phyloP scores from a whole-genome alignment of 331 rosid species.

The Erythrophleum ivorense region DNA sequence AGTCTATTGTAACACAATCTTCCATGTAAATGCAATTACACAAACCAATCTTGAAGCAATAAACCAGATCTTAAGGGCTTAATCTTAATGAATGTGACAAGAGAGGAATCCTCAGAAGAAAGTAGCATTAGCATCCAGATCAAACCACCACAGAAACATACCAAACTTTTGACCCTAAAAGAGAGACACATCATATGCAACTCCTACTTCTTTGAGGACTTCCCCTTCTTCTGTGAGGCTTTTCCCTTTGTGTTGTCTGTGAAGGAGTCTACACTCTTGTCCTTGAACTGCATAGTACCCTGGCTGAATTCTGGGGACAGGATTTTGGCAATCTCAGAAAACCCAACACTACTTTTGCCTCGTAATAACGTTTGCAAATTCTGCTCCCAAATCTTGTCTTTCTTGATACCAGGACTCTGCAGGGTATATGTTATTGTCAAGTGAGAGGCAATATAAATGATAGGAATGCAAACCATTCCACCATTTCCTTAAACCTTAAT shows the following conservation, averaged over 20 bases:
- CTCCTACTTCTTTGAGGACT: constrained; percentile 51
- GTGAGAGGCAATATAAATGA: constrained; percentile 2
- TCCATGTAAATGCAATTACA: not conserved
- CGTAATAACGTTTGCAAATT: constrained; percentile 63
- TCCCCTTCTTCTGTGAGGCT: constrained; percentile 44
- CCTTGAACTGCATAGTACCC: constrained; percentile 46
- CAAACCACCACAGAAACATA: constrained; percentile 1
- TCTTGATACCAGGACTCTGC: constrained; percentile 76
- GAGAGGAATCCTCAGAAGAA: not conserved
- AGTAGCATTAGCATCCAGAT: constrained; percentile 14
- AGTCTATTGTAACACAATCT: not conserved
- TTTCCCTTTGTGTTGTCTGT: constrained; percentile 46
- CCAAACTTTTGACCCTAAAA: constrained; percentile 15
- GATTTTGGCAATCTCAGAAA: constrained; percentile 64
- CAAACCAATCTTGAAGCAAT: constrained; percentile 2
- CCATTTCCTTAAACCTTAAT: constrained; percentile 8
- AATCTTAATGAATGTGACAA: not conserved
- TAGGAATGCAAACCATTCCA: not conserved
- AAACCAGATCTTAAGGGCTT: not conserved
- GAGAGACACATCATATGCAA: constrained; percentile 4
- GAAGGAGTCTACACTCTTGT: constrained; percentile 43
- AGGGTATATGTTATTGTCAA: constrained; percentile 26
- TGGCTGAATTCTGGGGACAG: constrained; percentile 68
- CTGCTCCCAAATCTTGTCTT: constrained; percentile 73
- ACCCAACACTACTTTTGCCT: constrained; percentile 61